Percentiles rank a stretch among this genome's conserved stretches.
phyloP scores from a whole-genome alignment of 257 asterid species.

The Solanum medicagineum region DNA sequence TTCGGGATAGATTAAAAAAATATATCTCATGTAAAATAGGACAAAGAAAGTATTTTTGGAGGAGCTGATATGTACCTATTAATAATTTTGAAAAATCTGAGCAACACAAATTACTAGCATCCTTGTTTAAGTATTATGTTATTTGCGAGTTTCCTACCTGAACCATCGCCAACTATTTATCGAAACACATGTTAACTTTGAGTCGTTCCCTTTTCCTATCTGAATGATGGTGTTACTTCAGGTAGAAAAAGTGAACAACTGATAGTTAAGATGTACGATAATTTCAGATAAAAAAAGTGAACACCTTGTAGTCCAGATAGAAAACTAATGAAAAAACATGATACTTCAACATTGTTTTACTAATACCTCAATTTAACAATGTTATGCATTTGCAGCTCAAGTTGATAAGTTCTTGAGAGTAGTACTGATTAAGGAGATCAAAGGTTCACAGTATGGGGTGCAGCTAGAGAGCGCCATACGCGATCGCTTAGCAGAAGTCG shows the following conservation, averaged over 20 bases:
- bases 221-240: not conserved
- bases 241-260: not conserved
- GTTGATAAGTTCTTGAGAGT: slow-evolving; percentile 53
- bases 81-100: not conserved
- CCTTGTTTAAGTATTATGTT: not conserved
- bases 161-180: not conserved
- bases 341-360: not conserved
- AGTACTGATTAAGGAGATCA: slow-evolving; percentile 92
- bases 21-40: too few relatives aligned
- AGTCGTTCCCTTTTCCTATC: not conserved
- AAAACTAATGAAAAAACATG: not conserved
- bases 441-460: slow-evolving; percentile 85
- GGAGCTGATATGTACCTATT: not conserved
- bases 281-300: too few relatives aligned
- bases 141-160: not conserved
- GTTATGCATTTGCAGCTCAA: slow-evolving; percentile 39
- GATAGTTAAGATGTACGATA: not conserved
- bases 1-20: too few relatives aligned
- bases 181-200: not conserved
- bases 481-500: slow-evolving; percentile 67
- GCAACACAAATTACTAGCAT: not conserved
- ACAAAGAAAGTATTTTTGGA: not conserved
- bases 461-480: slow-evolving; percentile 70
- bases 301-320: not conserved
- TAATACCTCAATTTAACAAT: not conserved